A percentile compares a stretch with the other conserved stretches of the same genome.
Evolutionary conservation across 2,329 filamentous ascomycete species (phyloP).

Genomic region (Purpureocillium takamizusanense): DNA sequence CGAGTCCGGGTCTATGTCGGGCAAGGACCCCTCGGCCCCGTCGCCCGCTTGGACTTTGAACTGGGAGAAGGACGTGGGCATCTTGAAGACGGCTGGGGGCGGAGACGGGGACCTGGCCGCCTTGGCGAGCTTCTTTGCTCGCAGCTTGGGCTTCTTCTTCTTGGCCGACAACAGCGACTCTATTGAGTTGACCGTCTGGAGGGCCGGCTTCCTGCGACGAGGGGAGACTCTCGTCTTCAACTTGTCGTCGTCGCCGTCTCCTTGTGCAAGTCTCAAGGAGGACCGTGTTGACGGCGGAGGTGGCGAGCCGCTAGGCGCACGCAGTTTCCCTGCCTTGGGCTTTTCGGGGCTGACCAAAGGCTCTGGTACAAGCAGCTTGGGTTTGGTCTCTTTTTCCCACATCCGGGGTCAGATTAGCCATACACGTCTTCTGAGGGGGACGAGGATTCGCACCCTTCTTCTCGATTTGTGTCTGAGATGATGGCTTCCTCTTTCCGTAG

Average conservation of each 20-base stretch:
- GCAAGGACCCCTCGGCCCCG: background rate
- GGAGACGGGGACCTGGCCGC: conserved; percentile 7
- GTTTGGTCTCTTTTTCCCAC: background rate
- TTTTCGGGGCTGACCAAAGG: conserved; percentile 3
- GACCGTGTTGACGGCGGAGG: conserved; percentile 1
- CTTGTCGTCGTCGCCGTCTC: no score
- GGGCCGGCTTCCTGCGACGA: no score
- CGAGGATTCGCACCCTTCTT: conserved; percentile 1
- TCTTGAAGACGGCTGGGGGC: conserved; percentile 10
- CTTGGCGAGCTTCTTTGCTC: background rate
- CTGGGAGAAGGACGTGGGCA: conserved; percentile 9
- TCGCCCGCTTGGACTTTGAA: conserved; percentile 1
- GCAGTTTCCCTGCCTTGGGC: background rate
- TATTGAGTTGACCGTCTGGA: background rate
- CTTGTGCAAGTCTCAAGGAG: conserved; percentile 3
- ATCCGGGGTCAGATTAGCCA: no score
- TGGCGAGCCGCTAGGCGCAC: background rate
- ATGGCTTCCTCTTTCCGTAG: conserved; percentile 13
- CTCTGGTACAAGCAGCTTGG: conserved; percentile 4
- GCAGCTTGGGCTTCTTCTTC: background rate
- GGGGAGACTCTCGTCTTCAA: no score
- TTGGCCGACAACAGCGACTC: background rate
- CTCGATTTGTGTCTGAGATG: conserved; percentile 13
- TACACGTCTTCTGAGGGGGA: no score
- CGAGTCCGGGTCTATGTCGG: background rate